A percentile compares a stretch with the other conserved stretches of the same genome.
phyloP scores from a whole-genome alignment of 805 yeast genomes.

The Saccharomycopsis fodiens region DNA sequence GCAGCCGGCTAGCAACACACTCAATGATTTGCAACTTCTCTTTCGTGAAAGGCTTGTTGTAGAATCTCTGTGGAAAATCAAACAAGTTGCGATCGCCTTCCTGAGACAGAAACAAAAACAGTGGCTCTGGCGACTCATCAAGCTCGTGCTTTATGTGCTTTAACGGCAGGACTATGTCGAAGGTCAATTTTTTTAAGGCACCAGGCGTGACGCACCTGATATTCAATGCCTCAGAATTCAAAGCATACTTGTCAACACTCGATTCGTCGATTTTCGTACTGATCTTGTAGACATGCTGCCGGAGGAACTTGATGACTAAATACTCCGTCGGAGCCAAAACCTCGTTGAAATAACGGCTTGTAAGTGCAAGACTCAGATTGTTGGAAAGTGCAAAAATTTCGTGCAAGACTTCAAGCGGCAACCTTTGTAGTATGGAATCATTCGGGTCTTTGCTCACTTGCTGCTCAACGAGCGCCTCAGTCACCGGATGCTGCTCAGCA shows the following conservation, averaged over 20 bases:
- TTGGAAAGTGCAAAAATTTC: background rate
- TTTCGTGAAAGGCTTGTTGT: background rate
- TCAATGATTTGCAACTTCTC: background rate
- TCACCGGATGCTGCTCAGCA: background rate
- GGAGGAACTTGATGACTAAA: background rate
- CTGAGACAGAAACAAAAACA: background rate
- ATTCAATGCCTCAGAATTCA: background rate
- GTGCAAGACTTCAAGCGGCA: background rate
- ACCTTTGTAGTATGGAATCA: background rate
- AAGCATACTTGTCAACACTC: background rate
- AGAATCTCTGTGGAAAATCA: background rate
- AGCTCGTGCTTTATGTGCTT: background rate
- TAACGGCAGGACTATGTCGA: background rate
- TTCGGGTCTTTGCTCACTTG: background rate
- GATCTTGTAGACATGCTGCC: background rate
- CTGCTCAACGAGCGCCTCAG: background rate
- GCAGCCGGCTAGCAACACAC: background rate
- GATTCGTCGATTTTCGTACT: background rate
- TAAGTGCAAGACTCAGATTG: background rate
- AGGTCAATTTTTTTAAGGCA: background rate
- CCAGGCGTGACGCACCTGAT: background rate
- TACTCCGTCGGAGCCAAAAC: background rate
- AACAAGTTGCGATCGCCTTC: background rate
- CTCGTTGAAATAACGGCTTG: background rate
- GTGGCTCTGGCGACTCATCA: background rate